These are phyloP conservation scores for Ogataea trehalophila DNA, from an alignment of 805 yeast genomes.

Conservation along the genomic window DNA sequence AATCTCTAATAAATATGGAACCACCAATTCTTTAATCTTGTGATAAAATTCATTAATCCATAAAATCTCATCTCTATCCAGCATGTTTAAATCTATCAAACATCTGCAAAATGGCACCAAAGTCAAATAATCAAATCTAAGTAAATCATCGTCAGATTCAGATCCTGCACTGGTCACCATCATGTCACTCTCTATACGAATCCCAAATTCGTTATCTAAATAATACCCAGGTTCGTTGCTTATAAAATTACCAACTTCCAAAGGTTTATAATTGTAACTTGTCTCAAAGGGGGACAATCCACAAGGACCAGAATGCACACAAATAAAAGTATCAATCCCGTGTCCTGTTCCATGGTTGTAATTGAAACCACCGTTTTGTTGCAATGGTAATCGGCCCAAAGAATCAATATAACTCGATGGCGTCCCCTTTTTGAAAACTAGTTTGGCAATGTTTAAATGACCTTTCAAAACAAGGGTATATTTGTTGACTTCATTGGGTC, in stretches of 20 bases:
- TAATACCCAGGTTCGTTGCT: constrained; percentile 96
- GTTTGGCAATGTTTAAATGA: constrained; percentile 77
- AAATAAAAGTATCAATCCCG: constrained; percentile 89
- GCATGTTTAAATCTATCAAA: constrained; percentile 57
- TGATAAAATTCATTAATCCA: constrained; percentile 70
- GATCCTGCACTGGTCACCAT: constrained; percentile 38
- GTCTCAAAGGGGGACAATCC: constrained; percentile 53
- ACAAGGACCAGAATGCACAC: constrained; percentile 93
- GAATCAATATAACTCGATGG: constrained; percentile 75
- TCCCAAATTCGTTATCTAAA: constrained; percentile 84
- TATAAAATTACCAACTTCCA: constrained; percentile 64
- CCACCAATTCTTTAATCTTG: constrained; percentile 48
- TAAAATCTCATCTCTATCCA: constrained; percentile 54
- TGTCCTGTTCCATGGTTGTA: constrained; percentile 97
- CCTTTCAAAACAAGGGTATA: constrained; percentile 90
- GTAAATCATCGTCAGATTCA: constrained; percentile 55
- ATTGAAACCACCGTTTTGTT: constrained; percentile 71
- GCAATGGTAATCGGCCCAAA: constrained; percentile 76
- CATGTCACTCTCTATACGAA: constrained; percentile 83
- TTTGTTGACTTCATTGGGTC: constrained; percentile 52
- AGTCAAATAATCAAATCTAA: constrained; percentile 79
- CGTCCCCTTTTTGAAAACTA: constrained; percentile 72
- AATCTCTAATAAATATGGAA: constrained; percentile 45
- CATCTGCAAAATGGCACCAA: constrained; percentile 77
- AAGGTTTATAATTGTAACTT: constrained; percentile 40